Conservation (phyloP, 352 stramenopile genomes). For the Blastocystis sp. region DNA sequence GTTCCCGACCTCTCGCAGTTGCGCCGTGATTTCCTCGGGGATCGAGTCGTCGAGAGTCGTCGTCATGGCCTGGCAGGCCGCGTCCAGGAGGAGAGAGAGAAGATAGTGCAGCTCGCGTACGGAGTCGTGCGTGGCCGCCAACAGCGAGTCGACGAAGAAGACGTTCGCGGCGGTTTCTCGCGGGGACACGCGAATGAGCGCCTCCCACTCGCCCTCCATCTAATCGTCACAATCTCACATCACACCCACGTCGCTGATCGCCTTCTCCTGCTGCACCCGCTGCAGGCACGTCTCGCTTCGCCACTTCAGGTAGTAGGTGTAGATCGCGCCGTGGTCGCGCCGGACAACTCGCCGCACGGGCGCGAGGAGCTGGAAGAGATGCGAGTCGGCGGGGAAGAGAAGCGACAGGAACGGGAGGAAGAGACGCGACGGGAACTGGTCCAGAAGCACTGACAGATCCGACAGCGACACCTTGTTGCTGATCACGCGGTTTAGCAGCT, state of each 20-base stretch:
- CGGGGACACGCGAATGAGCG: not conserved
- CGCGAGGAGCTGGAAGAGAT: not conserved
- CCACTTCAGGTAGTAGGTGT: not conserved
- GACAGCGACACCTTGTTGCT: not conserved
- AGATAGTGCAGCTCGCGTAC: not conserved
- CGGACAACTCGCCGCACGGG: not conserved
- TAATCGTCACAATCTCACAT: not conserved
- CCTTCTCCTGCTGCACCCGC: not conserved
- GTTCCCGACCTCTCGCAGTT: not conserved
- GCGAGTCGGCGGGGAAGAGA: not conserved
- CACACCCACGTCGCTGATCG: not conserved
- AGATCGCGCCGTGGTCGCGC: not conserved
- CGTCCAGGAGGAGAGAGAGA: not conserved
- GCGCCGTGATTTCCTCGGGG: not conserved
- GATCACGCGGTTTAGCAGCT: not conserved
- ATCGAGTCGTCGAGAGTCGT: not conserved
- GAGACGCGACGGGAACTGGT: not conserved
- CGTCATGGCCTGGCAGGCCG: not conserved
- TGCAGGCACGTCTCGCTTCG: not conserved
- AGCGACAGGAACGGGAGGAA: conserved; percentile 19
- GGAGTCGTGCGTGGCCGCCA: not conserved
- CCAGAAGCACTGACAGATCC: not conserved
- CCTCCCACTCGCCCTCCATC: not conserved
- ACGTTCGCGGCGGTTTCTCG: not conserved
- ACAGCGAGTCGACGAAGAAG: not conserved